phyloP scores from a whole-genome alignment of 768 basidiomycete genomes.

The Lentinula guzmanii region DNA sequence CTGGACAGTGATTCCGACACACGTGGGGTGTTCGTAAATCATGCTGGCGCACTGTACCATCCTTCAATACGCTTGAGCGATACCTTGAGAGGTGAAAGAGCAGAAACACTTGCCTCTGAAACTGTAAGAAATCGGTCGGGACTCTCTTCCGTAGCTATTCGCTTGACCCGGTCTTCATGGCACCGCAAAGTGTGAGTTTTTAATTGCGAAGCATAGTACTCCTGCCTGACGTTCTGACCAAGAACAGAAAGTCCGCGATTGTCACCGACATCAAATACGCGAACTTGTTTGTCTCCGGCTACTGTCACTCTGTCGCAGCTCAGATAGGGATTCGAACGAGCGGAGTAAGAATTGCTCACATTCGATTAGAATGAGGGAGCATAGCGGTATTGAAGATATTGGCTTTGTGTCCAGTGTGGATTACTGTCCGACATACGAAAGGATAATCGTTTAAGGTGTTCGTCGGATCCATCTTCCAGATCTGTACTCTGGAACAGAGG shows the following conservation, averaged over 20 bases:
- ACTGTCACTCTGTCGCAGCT: slow-evolving; percentile 49
- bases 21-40: slow-evolving; percentile 67
- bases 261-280: slow-evolving; percentile 68
- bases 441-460: slow-evolving; percentile 47
- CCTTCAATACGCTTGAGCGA: slow-evolving; percentile 34
- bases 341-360: slow-evolving; percentile 38
- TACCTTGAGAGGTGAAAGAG: slow-evolving; percentile 10
- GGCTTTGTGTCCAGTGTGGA: slow-evolving; percentile 71
- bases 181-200: slow-evolving; percentile 58
- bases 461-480: slow-evolving; percentile 65
- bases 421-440: slow-evolving; percentile 59
- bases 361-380: slow-evolving; percentile 71
- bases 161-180: slow-evolving; percentile 62
- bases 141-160: slow-evolving; percentile 74
- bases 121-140: slow-evolving; percentile 73
- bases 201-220: slow-evolving; percentile 40
- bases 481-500: slow-evolving; percentile 46
- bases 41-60: slow-evolving; percentile 85
- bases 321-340: not conserved
- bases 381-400: slow-evolving; percentile 86
- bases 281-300: slow-evolving; percentile 70
- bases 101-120: slow-evolving; percentile 51
- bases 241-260: slow-evolving; percentile 28
- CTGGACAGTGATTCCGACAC: slow-evolving; percentile 62
- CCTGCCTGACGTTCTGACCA: slow-evolving; percentile 30